Evolutionary conservation across 495 filamentous ascomycete genomes (phyloP).

Genomic region (Tuber brumale): DNA sequence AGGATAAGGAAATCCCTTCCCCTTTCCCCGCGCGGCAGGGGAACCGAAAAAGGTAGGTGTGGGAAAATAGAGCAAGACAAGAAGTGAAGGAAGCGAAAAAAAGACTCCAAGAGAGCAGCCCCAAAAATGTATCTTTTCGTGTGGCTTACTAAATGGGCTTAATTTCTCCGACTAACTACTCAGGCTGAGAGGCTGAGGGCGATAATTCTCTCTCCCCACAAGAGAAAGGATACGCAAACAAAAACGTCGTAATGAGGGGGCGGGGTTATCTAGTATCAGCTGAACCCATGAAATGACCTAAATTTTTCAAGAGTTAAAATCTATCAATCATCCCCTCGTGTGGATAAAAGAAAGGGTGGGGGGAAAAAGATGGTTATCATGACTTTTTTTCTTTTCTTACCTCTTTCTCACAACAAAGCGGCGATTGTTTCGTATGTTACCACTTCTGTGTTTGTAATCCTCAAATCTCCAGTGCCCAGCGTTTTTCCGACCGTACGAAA

Average conservation of each 20-base stretch:
- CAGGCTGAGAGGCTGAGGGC: neutral
- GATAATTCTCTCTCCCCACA: neutral
- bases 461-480: slow-evolving; percentile 12
- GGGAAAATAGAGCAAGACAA: slow-evolving; percentile 3
- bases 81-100: neutral
- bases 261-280: neutral
- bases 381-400: slow-evolving; percentile 13
- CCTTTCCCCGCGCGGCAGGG: slow-evolving; percentile 5
- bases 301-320: slow-evolving; percentile 4
- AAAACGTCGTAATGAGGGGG: slow-evolving; percentile 5
- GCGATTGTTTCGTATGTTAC: slow-evolving; percentile 20
- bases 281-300: slow-evolving; percentile 6
- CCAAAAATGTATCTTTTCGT: neutral
- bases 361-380: slow-evolving; percentile 9
- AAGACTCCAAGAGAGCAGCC: neutral
- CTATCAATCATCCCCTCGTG: neutral
- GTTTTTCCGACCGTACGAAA: slow-evolving; percentile 2
- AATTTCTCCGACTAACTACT: slow-evolving; percentile 1
- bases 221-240: slow-evolving; percentile 5
- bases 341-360: slow-evolving; percentile 8
- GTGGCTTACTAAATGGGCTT: slow-evolving; percentile 2
- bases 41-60: slow-evolving; percentile 5
- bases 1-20: neutral
- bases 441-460: slow-evolving; percentile 20
- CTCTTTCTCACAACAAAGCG: slow-evolving; percentile 7